Conservation (phyloP, 495 filamentous ascomycete species). For the Lasiosphaeria hispida region DNA sequence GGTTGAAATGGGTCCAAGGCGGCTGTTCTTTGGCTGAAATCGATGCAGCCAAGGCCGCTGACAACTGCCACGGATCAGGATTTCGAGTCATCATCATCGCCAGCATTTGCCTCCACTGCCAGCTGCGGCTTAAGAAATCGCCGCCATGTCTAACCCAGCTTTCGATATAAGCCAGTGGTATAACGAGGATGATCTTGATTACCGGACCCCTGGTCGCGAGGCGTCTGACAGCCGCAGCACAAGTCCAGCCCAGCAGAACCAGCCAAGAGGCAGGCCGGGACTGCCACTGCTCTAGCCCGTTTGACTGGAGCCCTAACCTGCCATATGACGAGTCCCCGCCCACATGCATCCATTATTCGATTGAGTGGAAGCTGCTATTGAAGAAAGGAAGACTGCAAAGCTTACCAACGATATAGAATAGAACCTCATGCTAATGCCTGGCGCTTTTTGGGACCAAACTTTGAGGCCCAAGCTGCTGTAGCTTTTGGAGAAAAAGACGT, state of each 20-base stretch:
- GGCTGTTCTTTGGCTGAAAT: conserved; percentile 15
- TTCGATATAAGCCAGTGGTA: conserved; percentile 15
- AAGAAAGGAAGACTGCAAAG: no score
- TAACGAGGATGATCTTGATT: conserved; percentile 22
- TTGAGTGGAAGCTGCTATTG: no score
- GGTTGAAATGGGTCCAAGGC: not conserved
- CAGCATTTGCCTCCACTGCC: not conserved
- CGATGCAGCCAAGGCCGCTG: no score
- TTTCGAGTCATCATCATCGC: conserved; percentile 13
- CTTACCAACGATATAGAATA: no score
- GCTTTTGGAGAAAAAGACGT: conserved; percentile 16
- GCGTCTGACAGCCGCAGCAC: conserved; percentile 8
- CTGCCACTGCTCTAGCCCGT: no score
- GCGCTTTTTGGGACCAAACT: not conserved
- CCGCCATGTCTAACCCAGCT: conserved; percentile 2
- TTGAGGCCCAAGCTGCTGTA: conserved; percentile 17
- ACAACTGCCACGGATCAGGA: no score
- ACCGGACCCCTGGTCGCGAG: conserved; percentile 10
- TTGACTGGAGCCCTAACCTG: no score
- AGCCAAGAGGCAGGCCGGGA: no score
- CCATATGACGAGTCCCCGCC: no score
- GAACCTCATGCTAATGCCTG: no score
- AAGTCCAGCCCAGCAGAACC: no score
- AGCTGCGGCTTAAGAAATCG: not conserved
- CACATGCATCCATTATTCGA: no score